phyloP scores from a whole-genome alignment of 169 alveolate genomes.

The Eimeria tenella region DNA sequence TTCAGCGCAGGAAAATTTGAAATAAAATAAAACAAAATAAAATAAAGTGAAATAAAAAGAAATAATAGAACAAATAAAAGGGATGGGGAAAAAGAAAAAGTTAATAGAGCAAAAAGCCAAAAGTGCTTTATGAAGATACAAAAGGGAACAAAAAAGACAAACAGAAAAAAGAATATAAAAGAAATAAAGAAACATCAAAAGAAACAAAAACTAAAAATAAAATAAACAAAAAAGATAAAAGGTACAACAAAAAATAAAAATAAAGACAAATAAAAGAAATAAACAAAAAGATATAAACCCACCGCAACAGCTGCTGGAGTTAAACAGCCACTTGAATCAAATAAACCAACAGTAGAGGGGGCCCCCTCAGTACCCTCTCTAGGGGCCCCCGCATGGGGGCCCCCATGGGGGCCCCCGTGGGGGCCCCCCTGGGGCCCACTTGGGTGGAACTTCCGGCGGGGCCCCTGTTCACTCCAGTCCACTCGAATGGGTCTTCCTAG shows the following conservation, averaged over 20 bases:
- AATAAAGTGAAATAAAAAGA: too few relatives aligned
- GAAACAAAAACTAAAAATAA: too few relatives aligned
- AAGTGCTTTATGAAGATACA: too few relatives aligned
- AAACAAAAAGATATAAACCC: not conserved
- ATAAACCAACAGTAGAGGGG: not conserved
- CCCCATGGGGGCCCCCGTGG: too few relatives aligned
- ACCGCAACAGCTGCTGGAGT: constrained; percentile 18
- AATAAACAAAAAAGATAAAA: too few relatives aligned
- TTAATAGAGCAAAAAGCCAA: not conserved
- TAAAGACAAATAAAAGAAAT: too few relatives aligned
- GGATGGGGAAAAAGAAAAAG: not conserved
- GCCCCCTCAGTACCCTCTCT: not conserved
- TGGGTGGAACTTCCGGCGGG: not conserved
- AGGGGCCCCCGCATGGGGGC: not conserved
- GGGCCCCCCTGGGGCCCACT: not conserved
- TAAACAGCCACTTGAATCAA: not conserved
- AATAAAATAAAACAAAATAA: too few relatives aligned
- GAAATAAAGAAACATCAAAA: too few relatives aligned
- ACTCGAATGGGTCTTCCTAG: constrained; percentile 2
- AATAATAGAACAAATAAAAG: not conserved
- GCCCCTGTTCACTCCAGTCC: constrained; percentile 13
- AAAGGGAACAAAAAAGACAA: not conserved
- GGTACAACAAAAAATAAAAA: not conserved
- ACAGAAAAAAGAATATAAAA: not conserved
- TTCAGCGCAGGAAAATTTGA: not conserved